These are phyloP conservation scores for Ceratobasidium sp. DNA, from an alignment of 1,284 basidiomycete genomes.

Conservation along the genomic window DNA sequence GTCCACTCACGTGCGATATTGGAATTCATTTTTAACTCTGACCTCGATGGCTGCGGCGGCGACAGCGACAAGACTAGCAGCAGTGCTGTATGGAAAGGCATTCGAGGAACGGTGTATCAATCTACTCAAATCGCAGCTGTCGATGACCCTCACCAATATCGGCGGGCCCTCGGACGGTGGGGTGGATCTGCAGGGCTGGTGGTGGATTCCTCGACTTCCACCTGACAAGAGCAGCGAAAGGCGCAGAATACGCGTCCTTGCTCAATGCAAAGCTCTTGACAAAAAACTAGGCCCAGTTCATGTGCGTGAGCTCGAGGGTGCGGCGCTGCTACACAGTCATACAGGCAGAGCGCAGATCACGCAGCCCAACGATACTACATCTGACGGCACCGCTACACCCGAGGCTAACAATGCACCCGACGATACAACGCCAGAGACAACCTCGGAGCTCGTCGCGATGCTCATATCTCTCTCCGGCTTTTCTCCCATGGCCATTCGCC, in stretches of 20 bases:
- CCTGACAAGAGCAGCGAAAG: neutral
- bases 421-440: neutral
- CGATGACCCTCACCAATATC: constrained; percentile 75
- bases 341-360: constrained; percentile 5
- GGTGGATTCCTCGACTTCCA: constrained; percentile 70
- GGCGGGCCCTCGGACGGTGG: constrained; percentile 87
- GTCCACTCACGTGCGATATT: constrained; percentile 18
- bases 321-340: constrained; percentile 60
- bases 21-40: neutral
- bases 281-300: constrained; percentile 77
- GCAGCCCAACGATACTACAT: neutral
- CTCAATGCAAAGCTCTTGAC: constrained; percentile 89
- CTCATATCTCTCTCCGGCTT: constrained; percentile 80
- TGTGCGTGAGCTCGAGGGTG: constrained; percentile 88
- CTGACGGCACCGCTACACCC: neutral
- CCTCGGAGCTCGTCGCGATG: constrained; percentile 61
- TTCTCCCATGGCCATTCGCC: constrained; percentile 67
- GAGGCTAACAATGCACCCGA: constrained; percentile 38
- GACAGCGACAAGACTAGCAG: constrained; percentile 28
- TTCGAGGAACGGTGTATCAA: constrained; percentile 76
- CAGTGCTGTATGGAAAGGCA: constrained; percentile 67
- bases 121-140: constrained; percentile 68
- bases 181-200: constrained; percentile 89
- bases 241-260: constrained; percentile 71
- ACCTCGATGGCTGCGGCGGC: constrained; percentile 4